Evolutionary conservation across 2,329 filamentous ascomycete species (phyloP), one percentile per base, ranked within the genome.

Genomic region (Colletotrichum euphorbiae): DNA sequence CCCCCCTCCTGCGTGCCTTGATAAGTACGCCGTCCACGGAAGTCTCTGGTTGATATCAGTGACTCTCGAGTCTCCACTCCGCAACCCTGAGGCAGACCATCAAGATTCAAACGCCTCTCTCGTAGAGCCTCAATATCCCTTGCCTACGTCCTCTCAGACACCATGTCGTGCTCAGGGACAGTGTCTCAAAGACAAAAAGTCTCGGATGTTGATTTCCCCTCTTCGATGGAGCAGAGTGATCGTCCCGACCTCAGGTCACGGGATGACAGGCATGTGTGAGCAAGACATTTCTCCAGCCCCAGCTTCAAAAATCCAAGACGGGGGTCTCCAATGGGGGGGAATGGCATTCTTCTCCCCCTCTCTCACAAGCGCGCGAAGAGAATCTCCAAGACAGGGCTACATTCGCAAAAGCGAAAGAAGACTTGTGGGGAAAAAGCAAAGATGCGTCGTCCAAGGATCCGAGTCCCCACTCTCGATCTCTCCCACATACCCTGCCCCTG

Each of bases 81-180:
- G 9, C 48, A 19, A 24, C 17, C 7, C 36, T 9, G 12, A 60
- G n/a, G 28, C 9, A 33, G 31, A 52, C 31, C 36, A 31, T 33
- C 48, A 7, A 28, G 28, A 28, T 28, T 28, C 28, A 21, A 6
- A 24, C 51, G 50, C 50, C 51, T 55, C 12, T 50, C 2, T 15
- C 5, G 8, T 45, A 62, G 64, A 63, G 64, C 64, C 64, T 51
- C 64, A 57, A 31, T 13, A n/a, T 62, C 58, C 63, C 63, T 67
- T 67, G 58, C 50, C 58, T 55, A 33, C 6, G 17, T 55, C 33
- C 19, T 43, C 63, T 17, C 42, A 28, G 21, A 45, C 42, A 24
- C 13, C 6, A 21, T 19, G 31, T n/a, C 0, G n/a, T 33, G 0
- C 31, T 55, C 52, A 55, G 6, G 21, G 24, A 58, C 5, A 31